Conservation (phyloP, 305 asterid genomes). For the Fraxinus nigra region DNA sequence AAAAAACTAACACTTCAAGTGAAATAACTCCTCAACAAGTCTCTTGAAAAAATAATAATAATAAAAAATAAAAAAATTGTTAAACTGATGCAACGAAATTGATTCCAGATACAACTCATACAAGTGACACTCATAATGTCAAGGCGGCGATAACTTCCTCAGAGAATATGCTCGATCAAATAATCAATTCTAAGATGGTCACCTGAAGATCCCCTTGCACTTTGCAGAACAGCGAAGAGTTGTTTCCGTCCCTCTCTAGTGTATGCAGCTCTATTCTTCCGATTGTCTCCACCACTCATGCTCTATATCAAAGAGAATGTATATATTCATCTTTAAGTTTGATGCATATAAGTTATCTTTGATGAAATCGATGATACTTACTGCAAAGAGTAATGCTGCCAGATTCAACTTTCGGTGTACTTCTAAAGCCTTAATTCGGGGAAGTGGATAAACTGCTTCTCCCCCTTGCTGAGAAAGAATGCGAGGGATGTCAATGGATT, state of each 20-base stretch:
- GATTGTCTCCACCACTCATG: slow-evolving; percentile 74
- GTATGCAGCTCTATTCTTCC: slow-evolving; percentile 82
- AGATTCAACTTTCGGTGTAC: slow-evolving; percentile 91
- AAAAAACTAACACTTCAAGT: neutral
- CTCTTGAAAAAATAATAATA: neutral
- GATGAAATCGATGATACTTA: slow-evolving; percentile 40
- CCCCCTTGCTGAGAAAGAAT: slow-evolving; percentile 99
- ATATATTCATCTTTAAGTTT: neutral
- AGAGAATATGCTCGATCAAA: slow-evolving; percentile 14
- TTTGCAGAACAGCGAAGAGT: slow-evolving; percentile 95
- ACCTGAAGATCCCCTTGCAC: slow-evolving; percentile 99
- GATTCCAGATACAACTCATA: slow-evolving; percentile 22
- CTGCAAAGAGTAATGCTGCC: slow-evolving; percentile 88
- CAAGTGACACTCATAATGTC: slow-evolving; percentile 12
- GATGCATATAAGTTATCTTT: neutral
- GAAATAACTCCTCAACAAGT: slow-evolving; percentile 17
- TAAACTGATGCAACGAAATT: slow-evolving; percentile 13
- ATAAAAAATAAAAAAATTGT: slow-evolving; percentile 3
- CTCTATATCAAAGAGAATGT: slow-evolving; percentile 48
- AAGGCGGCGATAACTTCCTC: slow-evolving; percentile 14
- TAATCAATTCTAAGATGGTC: slow-evolving; percentile 13
- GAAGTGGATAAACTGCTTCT: slow-evolving; percentile 96
- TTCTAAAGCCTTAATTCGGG: slow-evolving; percentile 86
- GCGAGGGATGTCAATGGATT: slow-evolving; percentile 92
- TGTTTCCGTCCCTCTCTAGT: slow-evolving; percentile 97